Evolutionary conservation across 2,329 filamentous ascomycete species (phyloP), one percentile per base, ranked within the genome.

Genomic region (Lanzia echinophila): DNA sequence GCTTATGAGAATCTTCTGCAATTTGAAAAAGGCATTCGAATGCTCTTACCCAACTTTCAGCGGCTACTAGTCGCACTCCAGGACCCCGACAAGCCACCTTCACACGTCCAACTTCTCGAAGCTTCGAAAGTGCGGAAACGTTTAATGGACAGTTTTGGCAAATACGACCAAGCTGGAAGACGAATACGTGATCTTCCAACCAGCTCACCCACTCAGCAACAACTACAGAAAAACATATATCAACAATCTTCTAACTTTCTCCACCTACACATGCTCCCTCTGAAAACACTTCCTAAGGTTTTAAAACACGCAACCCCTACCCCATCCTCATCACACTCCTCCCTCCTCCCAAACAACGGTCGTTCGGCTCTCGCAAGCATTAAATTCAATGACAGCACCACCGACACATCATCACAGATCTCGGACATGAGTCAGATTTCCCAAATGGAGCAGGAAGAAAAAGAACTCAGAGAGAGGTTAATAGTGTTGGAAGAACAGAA

Each of bases 401-500:
- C 74, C 5, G 70, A 75, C 13, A 74, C 74, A 11, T 71, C 69
- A 2, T 79, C 75, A 55, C 73, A 69, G 39, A 72, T 76, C 49
- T 82, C 79, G 59, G 78, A 79, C 60, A 78, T 78, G 55, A 79
- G 76, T 8, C 24, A 28, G 8, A 28, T 28, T 28, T 28, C 24
- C 57, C 75, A 76, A 2, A 72, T 87, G 56, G 84, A 88, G 67
- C 76, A 77, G 0, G 84, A 88, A 65, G 85, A 88, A 66, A 87
- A 86, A 62, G 75, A 81, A n/a, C 69, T 88, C 1, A 76, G 82
- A 24, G 84, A 88, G 58, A 72, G 80, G 10, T 66, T 88, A 11
- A 87, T 88, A 38, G 78, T 88, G 2, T 71, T 88, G 0, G 84
- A 88, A 64, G 85, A 88, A 65, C 85, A 88, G 65, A 83, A 82